Percentiles rank a stretch among this genome's conserved stretches.
phyloP scores from a whole-genome alignment of 176 grass and related monocot species.

The Chrysopogon serrulatus region DNA sequence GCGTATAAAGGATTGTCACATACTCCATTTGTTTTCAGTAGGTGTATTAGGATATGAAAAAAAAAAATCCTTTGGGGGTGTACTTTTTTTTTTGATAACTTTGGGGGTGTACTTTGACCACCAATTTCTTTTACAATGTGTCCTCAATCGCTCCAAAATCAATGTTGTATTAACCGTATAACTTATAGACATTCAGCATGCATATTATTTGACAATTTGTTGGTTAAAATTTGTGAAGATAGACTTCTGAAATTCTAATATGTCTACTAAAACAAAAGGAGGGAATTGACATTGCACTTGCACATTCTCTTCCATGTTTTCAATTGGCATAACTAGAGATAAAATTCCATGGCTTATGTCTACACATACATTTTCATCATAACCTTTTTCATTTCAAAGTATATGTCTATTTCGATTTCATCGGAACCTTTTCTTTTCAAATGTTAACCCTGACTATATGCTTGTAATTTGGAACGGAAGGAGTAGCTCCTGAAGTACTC shows the following conservation, averaged over 20 bases:
- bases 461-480: too few relatives aligned
- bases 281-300: neutral
- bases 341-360: neutral
- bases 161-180: neutral
- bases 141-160: neutral
- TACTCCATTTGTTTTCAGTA: neutral
- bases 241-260: neutral
- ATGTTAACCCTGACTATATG: neutral
- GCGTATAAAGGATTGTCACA: neutral
- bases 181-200: neutral
- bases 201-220: neutral
- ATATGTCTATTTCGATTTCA: neutral
- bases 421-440: neutral
- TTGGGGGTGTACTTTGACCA: neutral
- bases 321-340: neutral
- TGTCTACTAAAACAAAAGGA: neutral
- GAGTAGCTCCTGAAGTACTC: neutral
- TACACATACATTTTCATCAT: neutral
- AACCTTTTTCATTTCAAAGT: too few relatives aligned
- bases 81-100: too few relatives aligned
- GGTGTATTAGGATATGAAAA: neutral
- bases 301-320: neutral
- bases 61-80: neutral
- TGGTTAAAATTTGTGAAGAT: neutral
- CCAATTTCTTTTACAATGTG: neutral